These are phyloP conservation scores for Fusarium scirpi DNA, from an alignment of 2,329 filamentous ascomycete species.

Conservation along the genomic window DNA sequence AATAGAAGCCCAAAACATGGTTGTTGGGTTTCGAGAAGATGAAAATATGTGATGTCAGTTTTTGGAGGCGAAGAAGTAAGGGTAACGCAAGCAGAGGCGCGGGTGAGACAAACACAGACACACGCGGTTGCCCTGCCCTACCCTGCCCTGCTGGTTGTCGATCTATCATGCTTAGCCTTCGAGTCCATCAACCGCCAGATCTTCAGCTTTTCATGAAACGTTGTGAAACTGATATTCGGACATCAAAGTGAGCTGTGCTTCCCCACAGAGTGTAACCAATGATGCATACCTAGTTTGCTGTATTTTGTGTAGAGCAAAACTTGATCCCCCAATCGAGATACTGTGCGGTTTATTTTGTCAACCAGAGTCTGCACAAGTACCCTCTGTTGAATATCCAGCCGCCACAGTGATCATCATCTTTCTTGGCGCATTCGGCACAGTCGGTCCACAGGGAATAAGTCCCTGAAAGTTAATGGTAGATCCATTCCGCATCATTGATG, in stretches of 20 bases:
- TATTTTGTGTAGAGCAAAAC: conserved; percentile 1
- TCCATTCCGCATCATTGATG: conserved; percentile 31
- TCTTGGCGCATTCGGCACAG: conserved; percentile 32
- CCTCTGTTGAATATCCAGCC: conserved; percentile 1
- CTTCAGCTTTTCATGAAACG: conserved; percentile 30
- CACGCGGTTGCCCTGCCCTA: conserved; percentile 7
- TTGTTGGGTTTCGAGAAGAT: not conserved
- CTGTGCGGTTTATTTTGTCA: conserved; percentile 28
- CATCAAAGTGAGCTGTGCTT: conserved; percentile 6
- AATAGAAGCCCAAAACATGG: conserved; percentile 11
- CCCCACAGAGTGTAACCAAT: conserved; percentile 31
- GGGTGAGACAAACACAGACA: conserved; percentile 1
- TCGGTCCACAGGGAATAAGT: conserved; percentile 19
- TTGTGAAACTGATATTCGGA: conserved; percentile 24
- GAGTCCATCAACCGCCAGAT: conserved; percentile 10
- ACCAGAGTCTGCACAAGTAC: not conserved
- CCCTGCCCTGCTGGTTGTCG: conserved; percentile 6
- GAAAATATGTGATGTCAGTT: conserved; percentile 30
- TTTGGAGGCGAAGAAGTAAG: not conserved
- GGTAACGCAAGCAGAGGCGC: not conserved
- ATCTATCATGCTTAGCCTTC: conserved; percentile 17
- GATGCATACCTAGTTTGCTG: conserved; percentile 11
- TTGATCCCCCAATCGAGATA: not conserved
- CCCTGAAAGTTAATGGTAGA: conserved; percentile 29
- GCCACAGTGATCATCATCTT: conserved; percentile 38